Evolutionary conservation across 495 filamentous ascomycete species (phyloP).

Genomic region (Thermochaetoides thermophila): DNA sequence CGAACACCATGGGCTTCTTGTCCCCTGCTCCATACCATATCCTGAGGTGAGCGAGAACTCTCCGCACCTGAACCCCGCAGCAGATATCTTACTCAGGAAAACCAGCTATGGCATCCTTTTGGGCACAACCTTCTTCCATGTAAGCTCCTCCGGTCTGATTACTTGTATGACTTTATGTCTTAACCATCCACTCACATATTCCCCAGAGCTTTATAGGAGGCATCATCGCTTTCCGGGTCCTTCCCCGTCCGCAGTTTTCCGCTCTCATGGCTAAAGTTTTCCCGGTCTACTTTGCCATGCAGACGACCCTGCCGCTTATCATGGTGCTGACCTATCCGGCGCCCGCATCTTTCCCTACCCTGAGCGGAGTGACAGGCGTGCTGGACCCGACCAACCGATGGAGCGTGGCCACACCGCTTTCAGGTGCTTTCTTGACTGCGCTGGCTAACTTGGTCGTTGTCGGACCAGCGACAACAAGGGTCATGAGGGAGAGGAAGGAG

Average conservation of each 20-base stretch:
- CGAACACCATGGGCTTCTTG: slow-evolving; percentile 22
- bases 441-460: slow-evolving; percentile 52
- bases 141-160: slow-evolving; percentile 23
- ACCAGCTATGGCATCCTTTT: slow-evolving; percentile 64
- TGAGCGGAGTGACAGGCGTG: slow-evolving; percentile 37
- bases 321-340: slow-evolving; percentile 67
- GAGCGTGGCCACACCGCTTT: slow-evolving; percentile 49
- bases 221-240: slow-evolving; percentile 53
- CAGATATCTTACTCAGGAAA: neutral
- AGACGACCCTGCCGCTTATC: slow-evolving; percentile 55
- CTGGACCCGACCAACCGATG: slow-evolving; percentile 39
- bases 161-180: too few species aligned
- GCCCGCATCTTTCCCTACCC: slow-evolving; percentile 18
- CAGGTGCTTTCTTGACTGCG: slow-evolving; percentile 45
- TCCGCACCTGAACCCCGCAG: neutral
- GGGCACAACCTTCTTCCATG: slow-evolving; percentile 67
- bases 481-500: slow-evolving; percentile 58
- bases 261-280: slow-evolving; percentile 67
- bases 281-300: slow-evolving; percentile 74
- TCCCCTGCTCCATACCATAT: slow-evolving; percentile 64
- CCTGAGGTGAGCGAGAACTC: slow-evolving; percentile 45
- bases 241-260: slow-evolving; percentile 68
- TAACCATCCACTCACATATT: neutral
- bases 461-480: slow-evolving; percentile 53
- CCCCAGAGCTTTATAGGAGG: slow-evolving; percentile 64